Conservation (phyloP, 2,329 filamentous ascomycete species). For the Trichophaea hybrida region DNA sequence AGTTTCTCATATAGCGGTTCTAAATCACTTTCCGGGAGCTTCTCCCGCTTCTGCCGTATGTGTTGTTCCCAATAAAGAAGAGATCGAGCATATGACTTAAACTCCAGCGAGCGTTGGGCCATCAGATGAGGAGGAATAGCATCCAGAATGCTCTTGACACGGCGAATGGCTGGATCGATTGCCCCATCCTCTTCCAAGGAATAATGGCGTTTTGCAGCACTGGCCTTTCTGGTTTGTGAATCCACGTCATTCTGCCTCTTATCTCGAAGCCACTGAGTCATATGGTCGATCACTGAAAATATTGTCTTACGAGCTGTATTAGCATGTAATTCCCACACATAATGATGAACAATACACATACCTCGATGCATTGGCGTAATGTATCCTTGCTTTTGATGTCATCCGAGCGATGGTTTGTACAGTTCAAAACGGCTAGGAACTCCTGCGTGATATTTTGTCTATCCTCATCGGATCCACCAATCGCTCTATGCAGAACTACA, state of each 20-base stretch:
- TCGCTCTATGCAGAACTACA: slow-evolving; percentile 64
- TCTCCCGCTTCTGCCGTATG: slow-evolving; percentile 43
- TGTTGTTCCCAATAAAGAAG: slow-evolving; percentile 92
- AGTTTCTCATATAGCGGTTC: slow-evolving; percentile 59
- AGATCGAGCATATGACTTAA: slow-evolving; percentile 80
- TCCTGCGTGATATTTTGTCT: slow-evolving; percentile 55
- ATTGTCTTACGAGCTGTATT: slow-evolving; percentile 48
- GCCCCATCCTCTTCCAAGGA: slow-evolving; percentile 25
- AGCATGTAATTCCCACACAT: not conserved
- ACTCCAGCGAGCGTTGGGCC: slow-evolving; percentile 77
- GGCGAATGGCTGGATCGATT: slow-evolving; percentile 34
- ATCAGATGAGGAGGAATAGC: slow-evolving; percentile 56
- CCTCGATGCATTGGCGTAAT: slow-evolving; percentile 74
- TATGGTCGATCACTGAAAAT: slow-evolving; percentile 81
- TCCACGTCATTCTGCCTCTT: slow-evolving; percentile 39
- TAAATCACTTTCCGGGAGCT: slow-evolving; percentile 40
- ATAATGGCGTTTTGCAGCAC: not conserved
- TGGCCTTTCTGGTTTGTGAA: not conserved
- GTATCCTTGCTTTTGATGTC: slow-evolving; percentile 47
- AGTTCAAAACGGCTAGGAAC: slow-evolving; percentile 56
- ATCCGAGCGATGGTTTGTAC: slow-evolving; percentile 43
- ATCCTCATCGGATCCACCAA: slow-evolving; percentile 54
- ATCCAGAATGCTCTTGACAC: slow-evolving; percentile 59
- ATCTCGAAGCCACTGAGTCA: slow-evolving; percentile 75
- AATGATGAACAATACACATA: slow-evolving; percentile 32